A percentile compares a stretch with the other conserved stretches of the same genome.
phyloP scores from a whole-genome alignment of 129 eudicot genomes.

The Dittrichia graveolens region DNA sequence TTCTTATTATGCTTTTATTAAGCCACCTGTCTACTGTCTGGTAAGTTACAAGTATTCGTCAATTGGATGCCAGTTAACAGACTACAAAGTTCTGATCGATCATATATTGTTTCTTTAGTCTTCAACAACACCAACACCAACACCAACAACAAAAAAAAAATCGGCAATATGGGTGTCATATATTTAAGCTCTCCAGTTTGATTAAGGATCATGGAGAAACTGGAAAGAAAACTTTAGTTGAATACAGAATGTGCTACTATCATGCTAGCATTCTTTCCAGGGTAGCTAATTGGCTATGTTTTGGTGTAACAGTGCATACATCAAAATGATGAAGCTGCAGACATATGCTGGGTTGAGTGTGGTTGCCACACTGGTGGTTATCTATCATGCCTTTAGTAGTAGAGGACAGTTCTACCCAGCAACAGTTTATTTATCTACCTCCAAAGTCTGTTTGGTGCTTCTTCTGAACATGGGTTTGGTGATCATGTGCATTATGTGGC shows the following conservation, averaged over 20 bases:
- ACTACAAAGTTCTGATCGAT: background rate
- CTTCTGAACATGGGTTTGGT: slow-evolving; percentile 98
- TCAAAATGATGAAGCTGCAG: slow-evolving; percentile 80
- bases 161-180: background rate
- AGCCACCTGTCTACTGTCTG: background rate
- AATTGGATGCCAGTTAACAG: background rate
- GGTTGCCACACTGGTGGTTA: slow-evolving; percentile 71
- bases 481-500: slow-evolving; percentile 94
- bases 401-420: slow-evolving; percentile 96
- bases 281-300: slow-evolving; percentile 34
- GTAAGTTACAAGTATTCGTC: background rate
- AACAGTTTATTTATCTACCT: slow-evolving; percentile 86
- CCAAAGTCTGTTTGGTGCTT: slow-evolving; percentile 89
- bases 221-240: slow-evolving; percentile 3
- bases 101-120: background rate
- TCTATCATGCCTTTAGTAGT: slow-evolving; percentile 91
- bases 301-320: slow-evolving; percentile 42
- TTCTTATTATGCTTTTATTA: background rate
- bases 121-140: no score
- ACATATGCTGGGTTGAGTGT: slow-evolving; percentile 85
- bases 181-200: background rate
- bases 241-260: background rate
- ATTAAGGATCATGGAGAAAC: background rate
- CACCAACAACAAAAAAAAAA: no score
- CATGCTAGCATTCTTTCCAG: background rate